Evolutionary conservation across 345 rosid genomes (phyloP).

Genomic region (Eucalyptus cloeziana): DNA sequence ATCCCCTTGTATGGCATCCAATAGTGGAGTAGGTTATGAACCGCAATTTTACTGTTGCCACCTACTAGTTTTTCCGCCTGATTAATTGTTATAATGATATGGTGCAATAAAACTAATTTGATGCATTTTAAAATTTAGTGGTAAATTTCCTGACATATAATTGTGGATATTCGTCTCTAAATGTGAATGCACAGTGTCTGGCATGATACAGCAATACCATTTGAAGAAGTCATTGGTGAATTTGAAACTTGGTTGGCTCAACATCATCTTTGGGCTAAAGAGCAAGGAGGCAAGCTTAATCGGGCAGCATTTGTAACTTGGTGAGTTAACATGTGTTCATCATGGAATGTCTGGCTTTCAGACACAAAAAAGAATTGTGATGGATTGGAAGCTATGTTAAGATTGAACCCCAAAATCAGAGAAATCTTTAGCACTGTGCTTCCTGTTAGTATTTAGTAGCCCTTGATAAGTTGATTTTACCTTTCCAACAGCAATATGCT

Average conservation of each 20-base stretch:
- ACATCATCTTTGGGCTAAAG: constrained; percentile 51
- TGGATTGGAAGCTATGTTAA: neutral
- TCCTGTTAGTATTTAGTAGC: neutral
- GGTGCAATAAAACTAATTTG: neutral
- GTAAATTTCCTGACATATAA: neutral
- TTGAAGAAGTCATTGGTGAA: constrained; percentile 58
- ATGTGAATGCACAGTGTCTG: constrained; percentile 45
- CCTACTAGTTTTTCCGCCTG: neutral
- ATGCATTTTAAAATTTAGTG: neutral
- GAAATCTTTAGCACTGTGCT: neutral
- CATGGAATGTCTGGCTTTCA: neutral
- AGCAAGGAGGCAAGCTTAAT: constrained; percentile 33
- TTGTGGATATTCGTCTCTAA: neutral
- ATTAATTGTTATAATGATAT: neutral
- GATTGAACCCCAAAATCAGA: neutral
- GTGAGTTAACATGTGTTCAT: constrained; percentile 20
- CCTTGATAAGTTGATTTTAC: neutral
- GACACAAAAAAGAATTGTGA: neutral
- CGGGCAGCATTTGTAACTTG: constrained; percentile 86
- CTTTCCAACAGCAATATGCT: neutral
- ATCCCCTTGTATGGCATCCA: neutral
- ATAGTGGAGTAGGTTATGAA: neutral
- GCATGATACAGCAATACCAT: constrained; percentile 92
- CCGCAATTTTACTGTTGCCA: neutral
- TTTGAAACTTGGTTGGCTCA: constrained; percentile 80